A percentile compares a stretch with the other conserved stretches of the same genome.
Evolutionary conservation across 208 protist species (phyloP).

Genomic region (Wallacemonas collosoma): DNA sequence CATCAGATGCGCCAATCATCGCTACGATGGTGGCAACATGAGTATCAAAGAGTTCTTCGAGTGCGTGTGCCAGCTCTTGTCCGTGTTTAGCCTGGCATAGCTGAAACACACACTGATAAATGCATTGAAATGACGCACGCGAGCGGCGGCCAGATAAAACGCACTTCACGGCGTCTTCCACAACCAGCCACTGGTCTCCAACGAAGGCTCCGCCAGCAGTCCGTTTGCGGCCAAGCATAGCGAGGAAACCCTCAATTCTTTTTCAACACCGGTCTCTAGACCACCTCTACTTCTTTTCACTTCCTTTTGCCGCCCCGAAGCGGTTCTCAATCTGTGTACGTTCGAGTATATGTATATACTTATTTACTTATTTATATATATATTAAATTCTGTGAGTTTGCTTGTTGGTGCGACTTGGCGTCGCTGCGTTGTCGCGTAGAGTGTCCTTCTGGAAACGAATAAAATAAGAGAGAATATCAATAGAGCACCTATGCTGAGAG

Average conservation of each 20-base stretch:
- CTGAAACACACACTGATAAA: conserved; percentile 78
- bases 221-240: conserved; percentile 25
- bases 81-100: conserved; percentile 60
- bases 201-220: conserved; percentile 31
- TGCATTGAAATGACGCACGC: conserved; percentile 70
- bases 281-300: not conserved
- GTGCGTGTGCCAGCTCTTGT: conserved; percentile 34
- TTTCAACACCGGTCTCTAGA: not conserved
- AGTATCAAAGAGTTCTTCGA: conserved; percentile 44
- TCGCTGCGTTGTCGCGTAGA: too few relatives aligned
- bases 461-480: not conserved
- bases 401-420: too few relatives aligned
- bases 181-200: conserved; percentile 60
- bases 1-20: conserved; percentile 22
- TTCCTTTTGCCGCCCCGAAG: not conserved
- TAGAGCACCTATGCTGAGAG: not conserved
- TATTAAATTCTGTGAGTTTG: too few relatives aligned
- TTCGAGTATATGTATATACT: too few relatives aligned
- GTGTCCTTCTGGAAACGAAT: too few relatives aligned
- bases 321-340: too few relatives aligned
- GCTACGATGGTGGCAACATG: conserved; percentile 37
- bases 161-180: conserved; percentile 51
- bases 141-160: conserved; percentile 54
- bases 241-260: conserved; percentile 2
- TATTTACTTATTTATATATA: too few relatives aligned